A percentile compares a stretch with the other conserved stretches of the same genome.
Conservation (phyloP, 2,329 filamentous ascomycete species). For the Ceratocystis colombiana region DNA sequence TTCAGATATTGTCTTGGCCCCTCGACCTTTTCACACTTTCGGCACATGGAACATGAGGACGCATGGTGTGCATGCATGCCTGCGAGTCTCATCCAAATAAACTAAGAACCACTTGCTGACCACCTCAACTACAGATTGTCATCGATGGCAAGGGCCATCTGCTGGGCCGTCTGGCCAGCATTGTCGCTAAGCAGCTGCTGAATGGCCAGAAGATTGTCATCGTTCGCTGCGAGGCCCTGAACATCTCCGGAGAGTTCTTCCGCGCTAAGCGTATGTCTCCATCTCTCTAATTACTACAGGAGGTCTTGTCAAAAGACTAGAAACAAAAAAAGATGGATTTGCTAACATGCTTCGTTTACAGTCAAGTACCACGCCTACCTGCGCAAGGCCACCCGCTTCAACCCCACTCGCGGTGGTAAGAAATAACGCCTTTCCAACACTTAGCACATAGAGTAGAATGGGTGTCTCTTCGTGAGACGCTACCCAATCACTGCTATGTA, state of each 20-base stretch:
- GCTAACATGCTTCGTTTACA: slow-evolving; percentile 38
- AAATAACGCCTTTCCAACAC: slow-evolving; percentile 27
- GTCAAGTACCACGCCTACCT: slow-evolving; percentile 99
- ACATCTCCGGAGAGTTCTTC: slow-evolving; percentile 99
- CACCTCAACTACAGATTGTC: slow-evolving; percentile 58
- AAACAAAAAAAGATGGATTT: background rate
- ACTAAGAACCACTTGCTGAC: slow-evolving; percentile 29
- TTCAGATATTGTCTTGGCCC: slow-evolving; percentile 13
- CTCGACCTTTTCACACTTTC: background rate
- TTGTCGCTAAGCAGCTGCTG: slow-evolving; percentile 97
- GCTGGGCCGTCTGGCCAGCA: slow-evolving; percentile 95
- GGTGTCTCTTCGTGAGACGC: background rate
- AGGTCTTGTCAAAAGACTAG: background rate
- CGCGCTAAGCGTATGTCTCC: slow-evolving; percentile 92
- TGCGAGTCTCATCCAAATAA: background rate
- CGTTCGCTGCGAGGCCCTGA: slow-evolving; percentile 96
- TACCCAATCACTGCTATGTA: background rate
- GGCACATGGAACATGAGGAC: background rate
- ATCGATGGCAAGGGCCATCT: slow-evolving; percentile 99
- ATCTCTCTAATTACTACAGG: background rate
- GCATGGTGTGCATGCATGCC: background rate
- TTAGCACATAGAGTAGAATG: background rate
- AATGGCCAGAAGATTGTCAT: slow-evolving; percentile 99
- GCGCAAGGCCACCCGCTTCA: slow-evolving; percentile 99
- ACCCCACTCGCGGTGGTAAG: slow-evolving; percentile 95